Conservation (phyloP, 2,329 filamentous ascomycete genomes). For the Malbranchea zuffiana region DNA sequence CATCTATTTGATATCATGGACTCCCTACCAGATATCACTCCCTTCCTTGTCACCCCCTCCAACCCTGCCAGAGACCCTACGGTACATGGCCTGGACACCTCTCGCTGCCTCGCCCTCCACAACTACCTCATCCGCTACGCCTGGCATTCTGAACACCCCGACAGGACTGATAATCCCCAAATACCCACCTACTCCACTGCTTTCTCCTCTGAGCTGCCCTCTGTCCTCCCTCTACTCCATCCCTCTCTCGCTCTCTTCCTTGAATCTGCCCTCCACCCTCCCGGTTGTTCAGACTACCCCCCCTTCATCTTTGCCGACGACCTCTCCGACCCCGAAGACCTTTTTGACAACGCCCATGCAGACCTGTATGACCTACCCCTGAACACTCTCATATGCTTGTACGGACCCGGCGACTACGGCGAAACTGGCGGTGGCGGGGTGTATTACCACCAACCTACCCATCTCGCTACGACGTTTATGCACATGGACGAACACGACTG, state of each 20-base stretch:
- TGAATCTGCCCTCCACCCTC: constrained; percentile 2
- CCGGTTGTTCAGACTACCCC: no score
- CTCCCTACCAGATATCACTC: constrained; percentile 5
- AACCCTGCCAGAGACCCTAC: constrained; percentile 20
- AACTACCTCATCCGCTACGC: constrained; percentile 24
- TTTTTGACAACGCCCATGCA: constrained; percentile 14
- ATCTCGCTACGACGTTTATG: constrained; percentile 14
- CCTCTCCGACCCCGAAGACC: background rate
- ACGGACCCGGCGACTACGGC: constrained; percentile 2
- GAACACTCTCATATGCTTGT: constrained; percentile 16
- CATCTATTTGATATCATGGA: no score
- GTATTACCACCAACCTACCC: constrained; percentile 19
- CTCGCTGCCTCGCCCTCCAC: constrained; percentile 24
- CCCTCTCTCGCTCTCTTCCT: constrained; percentile 1
- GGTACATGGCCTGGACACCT: constrained; percentile 20
- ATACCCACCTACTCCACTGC: constrained; percentile 18
- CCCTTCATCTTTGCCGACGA: background rate
- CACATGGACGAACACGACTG: constrained; percentile 8
- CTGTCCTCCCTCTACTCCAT: constrained; percentile 1
- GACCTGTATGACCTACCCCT: constrained; percentile 5
- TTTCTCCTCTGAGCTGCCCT: constrained; percentile 15
- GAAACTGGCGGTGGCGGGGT: constrained; percentile 19
- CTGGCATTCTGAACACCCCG: constrained; percentile 17
- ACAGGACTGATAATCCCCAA: constrained; percentile 13
- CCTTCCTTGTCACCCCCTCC: constrained; percentile 20